These are phyloP conservation scores for Hebeloma cylindrosporum DNA, from an alignment of 768 basidiomycete genomes.

Conservation along the genomic window DNA sequence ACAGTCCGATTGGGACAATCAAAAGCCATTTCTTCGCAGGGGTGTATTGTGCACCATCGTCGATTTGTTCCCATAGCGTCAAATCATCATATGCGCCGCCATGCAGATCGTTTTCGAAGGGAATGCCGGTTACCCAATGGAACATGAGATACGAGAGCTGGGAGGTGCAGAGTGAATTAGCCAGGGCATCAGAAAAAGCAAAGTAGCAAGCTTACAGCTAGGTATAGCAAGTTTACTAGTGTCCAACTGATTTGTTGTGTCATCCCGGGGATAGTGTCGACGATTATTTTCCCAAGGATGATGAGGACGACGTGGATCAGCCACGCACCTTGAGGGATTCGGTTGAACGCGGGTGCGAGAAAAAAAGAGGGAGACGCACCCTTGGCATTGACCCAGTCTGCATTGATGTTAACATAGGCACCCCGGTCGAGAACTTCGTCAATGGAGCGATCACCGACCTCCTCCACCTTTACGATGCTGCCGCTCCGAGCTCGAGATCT, in stretches of 20 bases:
- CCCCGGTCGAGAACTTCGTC: conserved; percentile 80
- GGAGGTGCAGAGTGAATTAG: conserved; percentile 5
- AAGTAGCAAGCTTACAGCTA: conserved; percentile 57
- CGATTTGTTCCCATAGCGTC: conserved; percentile 99
- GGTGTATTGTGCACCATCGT: conserved; percentile 97
- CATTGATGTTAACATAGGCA: conserved; percentile 82
- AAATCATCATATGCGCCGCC: conserved; percentile 96
- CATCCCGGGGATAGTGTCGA: conserved; percentile 94
- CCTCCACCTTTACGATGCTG: conserved; percentile 84
- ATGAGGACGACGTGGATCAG: conserved; percentile 95
- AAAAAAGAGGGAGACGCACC: conserved; percentile 44
- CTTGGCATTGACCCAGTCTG: conserved; percentile 93
- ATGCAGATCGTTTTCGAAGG: conserved; percentile 84
- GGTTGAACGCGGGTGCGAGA: conserved; percentile 3
- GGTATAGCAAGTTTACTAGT: conserved; percentile 86
- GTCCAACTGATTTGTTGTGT: conserved; percentile 96
- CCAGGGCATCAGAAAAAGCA: background rate
- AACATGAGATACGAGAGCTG: conserved; percentile 96
- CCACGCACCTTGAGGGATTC: conserved; percentile 77
- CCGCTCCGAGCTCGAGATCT: conserved; percentile 59
- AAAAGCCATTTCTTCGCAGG: conserved; percentile 98
- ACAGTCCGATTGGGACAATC: conserved; percentile 87
- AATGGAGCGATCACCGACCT: conserved; percentile 67
- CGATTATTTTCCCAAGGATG: conserved; percentile 82
- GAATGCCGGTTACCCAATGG: conserved; percentile 96